Base-by-base conservation (phyloP, 2,329 filamentous ascomycete genomes). In the Capronia americana region DNA sequence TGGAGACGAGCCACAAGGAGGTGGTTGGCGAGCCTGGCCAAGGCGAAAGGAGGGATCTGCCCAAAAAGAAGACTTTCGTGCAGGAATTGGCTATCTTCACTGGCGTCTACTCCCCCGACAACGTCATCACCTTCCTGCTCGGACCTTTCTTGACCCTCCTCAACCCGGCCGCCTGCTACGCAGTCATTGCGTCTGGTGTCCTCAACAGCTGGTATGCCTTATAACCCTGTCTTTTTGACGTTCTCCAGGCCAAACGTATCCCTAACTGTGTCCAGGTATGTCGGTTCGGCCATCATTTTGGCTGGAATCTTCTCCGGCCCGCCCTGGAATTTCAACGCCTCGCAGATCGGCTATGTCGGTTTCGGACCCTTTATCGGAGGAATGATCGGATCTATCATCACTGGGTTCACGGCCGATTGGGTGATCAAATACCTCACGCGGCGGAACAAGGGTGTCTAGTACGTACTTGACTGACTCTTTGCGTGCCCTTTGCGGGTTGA, bases 371-470 rank as follows among this genome's bases (percentile, higher is more conserved):
- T 70, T 34, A 44, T 70, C 17, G 68, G 68, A 28, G 70, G 66
- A 3, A 50, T 70, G 34, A 59, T 67, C 26, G 68, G 64, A 3
- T 74, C 77, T 1, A 79, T 84, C 63, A 76, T 83, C 53, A 80
- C 79, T 74, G 23, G 76, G 72, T 24, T 73, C 2, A 62, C 75
- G 8, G 75, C 73, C 1, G 78, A 79, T 66, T 67, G 68, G 34
- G 60, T 79, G 17, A 72, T 74, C 11, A 74, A 81, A 23, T 74
- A 69, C 57, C 72, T 83, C 1, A 80, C 81, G 0, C 75, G 77
- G 4, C 76, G 79, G 38, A 82, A 81, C 70, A 74, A 77, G 34
- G 80, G 80, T 46, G 74, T 79, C 63, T 71, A 76, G 72, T 73
- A 69, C 51, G 72, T 72, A 48, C 8, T 32, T n/a, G n/a, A 55